Evolutionary conservation across 2,329 filamentous ascomycete genomes (phyloP), one percentile per base, ranked within the genome.

Genomic region (Fusarium burgessii): DNA sequence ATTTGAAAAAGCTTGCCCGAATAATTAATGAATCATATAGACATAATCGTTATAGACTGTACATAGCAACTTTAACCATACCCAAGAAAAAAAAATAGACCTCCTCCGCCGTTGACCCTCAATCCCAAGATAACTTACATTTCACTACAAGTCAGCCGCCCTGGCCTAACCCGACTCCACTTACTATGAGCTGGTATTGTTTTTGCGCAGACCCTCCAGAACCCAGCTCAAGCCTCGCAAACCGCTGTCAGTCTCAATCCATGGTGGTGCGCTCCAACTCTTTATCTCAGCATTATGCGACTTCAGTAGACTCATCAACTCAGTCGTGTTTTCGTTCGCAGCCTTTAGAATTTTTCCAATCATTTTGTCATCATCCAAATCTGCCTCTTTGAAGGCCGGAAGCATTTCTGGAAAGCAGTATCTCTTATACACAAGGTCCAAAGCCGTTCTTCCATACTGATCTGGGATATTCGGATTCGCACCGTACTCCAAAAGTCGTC

Each of bases 291-390:
- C 49, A 1, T 55, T 32, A 12, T 23, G 7, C 1, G 40, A 15
- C 9, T 42, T 36, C 1, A 60, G 57, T 23, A 60, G 49, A 23
- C 23, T 33, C 23, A 41, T 12, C 15, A 43, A 9, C 49, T 60
- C 49, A 5, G 23, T 17, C n/a, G 57, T 60, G 12, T 60, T 60
- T 23, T 60, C 57, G 36, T 60, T 60, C 5, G 35, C 38, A 15
- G 40, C 57, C 2, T 15, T 43, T 12, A 60, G 3, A 6, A 57
- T 17, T 38, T 17, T 57, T 11, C n/a, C 17, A 3, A 60, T 23
- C 6, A 15, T 10, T 15, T 36, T 23, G 32, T 45, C 57, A 45
- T 56, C 57, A 3, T n/a, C 27, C 17, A 15, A 3, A 38, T 60
- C 40, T 23, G 17, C 50, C 14, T 45, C 29, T 12, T 23, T n/a